phyloP scores from a whole-genome alignment of 495 filamentous ascomycete genomes.

The Parachaetomium inaequale region DNA sequence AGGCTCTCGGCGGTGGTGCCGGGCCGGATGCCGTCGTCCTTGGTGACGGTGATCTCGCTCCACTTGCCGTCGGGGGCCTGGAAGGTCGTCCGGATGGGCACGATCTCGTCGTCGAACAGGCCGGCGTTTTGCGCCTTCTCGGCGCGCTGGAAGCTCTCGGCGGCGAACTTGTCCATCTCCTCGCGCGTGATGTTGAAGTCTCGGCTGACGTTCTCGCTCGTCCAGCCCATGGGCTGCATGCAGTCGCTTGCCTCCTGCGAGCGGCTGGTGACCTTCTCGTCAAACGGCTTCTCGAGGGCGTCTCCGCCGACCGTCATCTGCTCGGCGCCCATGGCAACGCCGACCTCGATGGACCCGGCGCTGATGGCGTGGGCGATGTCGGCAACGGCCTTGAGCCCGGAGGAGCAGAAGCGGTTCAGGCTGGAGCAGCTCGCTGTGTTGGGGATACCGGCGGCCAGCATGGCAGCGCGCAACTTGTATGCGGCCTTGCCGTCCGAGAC shows the following conservation, averaged over 20 bases:
- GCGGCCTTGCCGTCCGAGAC: constrained; percentile 82
- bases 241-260: constrained; percentile 77
- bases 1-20: constrained; percentile 84
- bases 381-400: constrained; percentile 89
- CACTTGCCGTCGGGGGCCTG: constrained; percentile 80
- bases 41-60: constrained; percentile 70
- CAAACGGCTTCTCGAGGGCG: constrained; percentile 66
- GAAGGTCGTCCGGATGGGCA: constrained; percentile 72
- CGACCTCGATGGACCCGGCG: constrained; percentile 75
- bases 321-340: constrained; percentile 85
- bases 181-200: constrained; percentile 85
- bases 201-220: constrained; percentile 88
- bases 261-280: constrained; percentile 67
- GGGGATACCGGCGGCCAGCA: constrained; percentile 89
- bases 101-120: constrained; percentile 93
- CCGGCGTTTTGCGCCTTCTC: constrained; percentile 90
- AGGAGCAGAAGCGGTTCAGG: constrained; percentile 95
- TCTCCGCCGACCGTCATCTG: constrained; percentile 74
- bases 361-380: constrained; percentile 89
- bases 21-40: constrained; percentile 83
- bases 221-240: constrained; percentile 96
- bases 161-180: constrained; percentile 77
- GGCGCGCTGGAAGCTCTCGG: constrained; percentile 79
- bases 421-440: constrained; percentile 77
- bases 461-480: constrained; percentile 83